Evolutionary conservation across 129 eudicot species (phyloP), one percentile per base, ranked within the genome.

Genomic region (Pseudognaphalium luteoalbum): DNA sequence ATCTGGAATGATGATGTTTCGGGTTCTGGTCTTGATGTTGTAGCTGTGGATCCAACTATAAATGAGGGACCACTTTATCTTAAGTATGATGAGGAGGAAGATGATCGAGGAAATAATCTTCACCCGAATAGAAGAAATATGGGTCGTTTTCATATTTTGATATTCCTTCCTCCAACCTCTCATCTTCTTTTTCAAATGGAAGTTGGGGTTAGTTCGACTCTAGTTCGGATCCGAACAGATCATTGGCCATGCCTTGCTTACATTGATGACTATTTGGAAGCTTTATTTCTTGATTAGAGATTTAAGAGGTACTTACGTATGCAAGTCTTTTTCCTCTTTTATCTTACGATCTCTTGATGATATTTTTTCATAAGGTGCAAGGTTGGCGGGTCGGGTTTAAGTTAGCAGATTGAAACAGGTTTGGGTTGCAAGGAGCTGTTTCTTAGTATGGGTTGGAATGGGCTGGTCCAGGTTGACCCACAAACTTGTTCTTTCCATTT

Each of bases 211-310:
- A 72, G 74, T 73, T 87, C 98, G 16, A 94, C 97, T 11, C 83
- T 94, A 12, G 97, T 91, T 67, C 89, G 96, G 76, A 87, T 94
- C 61, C 76, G 97, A 83, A 94, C 98, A 16, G 98, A 94, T 87
- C 96, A 91, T 81, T 94, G 98, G 98, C 98, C 98, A 8, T 94
- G 97, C 80, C 88, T 94, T 75, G 98, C 98, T 37, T 94, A 94
- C 75, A 85, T 94, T 77, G 98, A 94, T 76, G 98, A 94, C 54
- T 89, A 85, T 82, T 78, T 94, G 82, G 98, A 94, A 87, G 96
- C 97, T 82, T 78, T 94, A 66, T 86, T 94, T 81, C 78, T 72
- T 63, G 77, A 59, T 80, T 73, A 78, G 72, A 25, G 28, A 25
- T 25, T 25, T 25, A 25, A 25, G 28, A 76, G 77, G 72, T 81